Evolutionary conservation across 495 filamentous ascomycete genomes (phyloP).

Genomic region (Lasiosphaeria hispida): DNA sequence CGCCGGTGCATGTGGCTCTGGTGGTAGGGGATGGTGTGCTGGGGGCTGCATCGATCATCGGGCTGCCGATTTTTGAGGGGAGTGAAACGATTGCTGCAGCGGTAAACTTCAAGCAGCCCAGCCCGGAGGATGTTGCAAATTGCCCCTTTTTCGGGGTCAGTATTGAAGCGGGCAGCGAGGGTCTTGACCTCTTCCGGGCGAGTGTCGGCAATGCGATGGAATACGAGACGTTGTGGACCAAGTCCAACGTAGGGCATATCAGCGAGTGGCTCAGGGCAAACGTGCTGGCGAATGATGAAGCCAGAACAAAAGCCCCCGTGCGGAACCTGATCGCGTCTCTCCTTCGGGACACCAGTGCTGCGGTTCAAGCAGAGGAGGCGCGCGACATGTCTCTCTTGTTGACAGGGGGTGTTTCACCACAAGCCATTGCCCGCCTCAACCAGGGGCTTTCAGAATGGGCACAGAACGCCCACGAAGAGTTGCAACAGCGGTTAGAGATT

Average conservation of each 20-base stretch:
- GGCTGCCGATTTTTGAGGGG: conserved; percentile 35
- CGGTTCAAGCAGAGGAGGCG: conserved; percentile 51
- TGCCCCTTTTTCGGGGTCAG: conserved; percentile 40
- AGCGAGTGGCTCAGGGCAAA: conserved; percentile 65
- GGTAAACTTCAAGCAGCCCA: conserved; percentile 41
- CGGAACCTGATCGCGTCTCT: conserved; percentile 65
- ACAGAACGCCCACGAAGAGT: conserved; percentile 74
- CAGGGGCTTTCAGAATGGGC: conserved; percentile 67
- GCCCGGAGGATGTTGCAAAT: conserved; percentile 28
- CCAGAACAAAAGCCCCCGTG: conserved; percentile 58
- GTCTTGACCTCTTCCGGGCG: conserved; percentile 62
- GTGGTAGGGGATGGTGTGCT: conserved; percentile 65
- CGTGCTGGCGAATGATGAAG: conserved; percentile 36
- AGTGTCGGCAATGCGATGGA: conserved; percentile 63
- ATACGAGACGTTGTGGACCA: conserved; percentile 72
- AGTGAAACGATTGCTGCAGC: conserved; percentile 37
- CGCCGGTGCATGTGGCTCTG: conserved; percentile 82
- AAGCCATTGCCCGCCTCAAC: conserved; percentile 51
- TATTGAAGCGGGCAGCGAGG: conserved; percentile 50
- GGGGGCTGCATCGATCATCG: conserved; percentile 42
- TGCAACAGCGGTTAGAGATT: conserved; percentile 70
- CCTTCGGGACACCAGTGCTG: conserved; percentile 54
- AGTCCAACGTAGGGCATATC: conserved; percentile 63
- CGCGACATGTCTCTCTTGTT: conserved; percentile 27
- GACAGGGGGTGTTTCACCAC: conserved; percentile 31